Evolutionary conservation across 257 asterid species (phyloP), one percentile per base, ranked within the genome.

Genomic region (Nicotiana attenuata): DNA sequence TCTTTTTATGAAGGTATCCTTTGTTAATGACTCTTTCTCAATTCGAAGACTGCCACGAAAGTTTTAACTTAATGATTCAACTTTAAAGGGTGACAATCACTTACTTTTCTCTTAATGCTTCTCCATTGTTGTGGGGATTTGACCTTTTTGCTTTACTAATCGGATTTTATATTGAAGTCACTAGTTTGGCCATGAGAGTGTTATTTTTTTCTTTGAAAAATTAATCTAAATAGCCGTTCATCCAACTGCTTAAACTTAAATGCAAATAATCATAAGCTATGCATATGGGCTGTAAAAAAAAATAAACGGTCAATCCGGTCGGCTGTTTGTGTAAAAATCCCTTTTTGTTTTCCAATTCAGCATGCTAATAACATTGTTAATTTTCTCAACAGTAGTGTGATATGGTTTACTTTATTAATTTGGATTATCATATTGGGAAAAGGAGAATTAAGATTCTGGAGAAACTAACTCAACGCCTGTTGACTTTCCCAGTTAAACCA

Each of bases 1-100:
- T 78, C 52, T 45, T 31, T 66, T 83, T 38, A 76, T 80, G 31
- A 61, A 61, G 80, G 85, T 80, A 79, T 85, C 85, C 31, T 7
- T 57, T 57, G 86, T 50, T 66, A 71, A 80, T 66, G 85, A 85
- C 57, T 38, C 64, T 60, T 22, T 3, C 83, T 71, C 84, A 84
- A 81, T 63, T 83, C 78, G 56, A 83, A 76, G 84, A 75, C 2
- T 7, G 15, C 38, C 63, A 75, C 79, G 26, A 75, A 2, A 14
- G 79, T 24, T 75, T 75, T 75, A 63, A 75, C 45, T 75, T 50
- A 50, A 24, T 50, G 9, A n/a, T 22, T 47, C 38, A 24, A 73
- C 79, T 73, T 73, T 75, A 47, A 24, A 15, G 61, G 41, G 10
- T 47, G 61, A 15, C 61, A 14, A 75, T 50, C 63, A 50, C 41